These are phyloP conservation scores for Primulina tabacum DNA, from an alignment of 257 asterid genomes.

Conservation along the genomic window DNA sequence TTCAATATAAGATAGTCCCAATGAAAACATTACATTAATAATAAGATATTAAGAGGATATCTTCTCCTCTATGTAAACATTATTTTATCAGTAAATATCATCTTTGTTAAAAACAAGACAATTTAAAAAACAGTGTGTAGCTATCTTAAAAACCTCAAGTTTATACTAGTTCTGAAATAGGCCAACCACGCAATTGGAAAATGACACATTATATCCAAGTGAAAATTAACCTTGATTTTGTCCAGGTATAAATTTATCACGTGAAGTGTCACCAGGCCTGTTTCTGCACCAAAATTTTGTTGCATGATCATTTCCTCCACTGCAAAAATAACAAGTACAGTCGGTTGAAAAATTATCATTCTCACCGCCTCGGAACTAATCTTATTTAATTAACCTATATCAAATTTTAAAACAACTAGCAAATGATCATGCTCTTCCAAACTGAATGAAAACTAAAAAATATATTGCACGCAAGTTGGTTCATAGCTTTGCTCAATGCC, in stretches of 20 bases:
- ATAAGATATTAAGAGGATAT: not conserved
- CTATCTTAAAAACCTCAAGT: slow-evolving; percentile 1
- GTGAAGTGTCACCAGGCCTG: slow-evolving; percentile 95
- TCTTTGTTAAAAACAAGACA: too few species aligned
- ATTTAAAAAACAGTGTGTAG: not conserved
- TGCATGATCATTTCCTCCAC: slow-evolving; percentile 95
- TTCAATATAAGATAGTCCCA: not conserved
- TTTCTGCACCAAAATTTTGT: slow-evolving; percentile 99
- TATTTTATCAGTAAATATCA: not conserved
- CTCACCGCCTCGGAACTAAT: slow-evolving; percentile 9
- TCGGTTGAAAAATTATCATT: slow-evolving; percentile 9
- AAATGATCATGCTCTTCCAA: not conserved
- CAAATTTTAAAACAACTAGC: slow-evolving; percentile 12
- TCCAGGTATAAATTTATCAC: slow-evolving; percentile 67
- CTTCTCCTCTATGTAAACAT: not conserved
- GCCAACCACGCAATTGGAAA: slow-evolving; percentile 20
- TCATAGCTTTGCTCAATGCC: not conserved
- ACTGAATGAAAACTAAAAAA: not conserved
- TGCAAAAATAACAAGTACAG: slow-evolving; percentile 47
- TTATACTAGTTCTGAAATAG: slow-evolving; percentile 18
- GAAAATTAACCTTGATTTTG: slow-evolving; percentile 50
- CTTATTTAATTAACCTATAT: not conserved
- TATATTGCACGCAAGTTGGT: not conserved
- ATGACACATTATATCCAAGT: not conserved
- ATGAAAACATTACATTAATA: not conserved